A percentile compares a stretch with the other conserved stretches of the same genome.
Evolutionary conservation across 345 rosid species (phyloP).

Genomic region (Gossypium ekmanianum): DNA sequence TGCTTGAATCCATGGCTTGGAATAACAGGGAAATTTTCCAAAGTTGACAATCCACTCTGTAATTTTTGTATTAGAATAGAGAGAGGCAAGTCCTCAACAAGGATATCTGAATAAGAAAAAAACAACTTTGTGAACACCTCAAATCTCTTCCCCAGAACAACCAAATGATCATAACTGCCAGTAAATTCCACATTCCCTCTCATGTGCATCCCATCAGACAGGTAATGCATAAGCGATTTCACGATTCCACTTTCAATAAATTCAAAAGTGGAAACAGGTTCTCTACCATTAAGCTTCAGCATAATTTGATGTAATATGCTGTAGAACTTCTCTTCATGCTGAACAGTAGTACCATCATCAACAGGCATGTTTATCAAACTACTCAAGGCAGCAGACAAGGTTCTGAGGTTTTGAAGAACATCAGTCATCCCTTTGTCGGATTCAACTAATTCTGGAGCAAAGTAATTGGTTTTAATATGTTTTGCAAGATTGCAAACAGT

Average conservation of each 20-base stretch:
- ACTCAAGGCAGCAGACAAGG: conserved; percentile 51
- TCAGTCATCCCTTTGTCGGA: conserved; percentile 74
- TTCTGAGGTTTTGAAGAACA: conserved; percentile 70
- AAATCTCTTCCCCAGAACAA: conserved; percentile 57
- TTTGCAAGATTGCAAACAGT: conserved; percentile 60
- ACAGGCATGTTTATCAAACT: conserved; percentile 40
- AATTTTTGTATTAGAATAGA: conserved; percentile 57
- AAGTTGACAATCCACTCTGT: conserved; percentile 71
- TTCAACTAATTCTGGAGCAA: conserved; percentile 48
- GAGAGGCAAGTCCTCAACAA: conserved; percentile 45
- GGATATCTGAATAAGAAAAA: conserved; percentile 37
- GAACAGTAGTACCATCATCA: conserved; percentile 29
- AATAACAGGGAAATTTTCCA: conserved; percentile 78
- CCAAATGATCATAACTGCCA: conserved; percentile 26
- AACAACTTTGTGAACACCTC: conserved; percentile 60
- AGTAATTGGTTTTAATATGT: conserved; percentile 55
- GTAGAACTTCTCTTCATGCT: conserved; percentile 49
- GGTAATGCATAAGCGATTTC: conserved; percentile 59
- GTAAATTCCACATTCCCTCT: conserved; percentile 33
- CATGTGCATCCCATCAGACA: conserved; percentile 55
- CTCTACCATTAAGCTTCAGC: conserved; percentile 66
- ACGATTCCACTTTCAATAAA: conserved; percentile 86
- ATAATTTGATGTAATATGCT: conserved; percentile 47
- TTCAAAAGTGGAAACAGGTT: conserved; percentile 87
- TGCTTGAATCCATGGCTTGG: conserved; percentile 50